These are phyloP conservation scores for Periglandula ipomoeae DNA, from an alignment of 2,329 filamentous ascomycete genomes.

Conservation along the genomic window DNA sequence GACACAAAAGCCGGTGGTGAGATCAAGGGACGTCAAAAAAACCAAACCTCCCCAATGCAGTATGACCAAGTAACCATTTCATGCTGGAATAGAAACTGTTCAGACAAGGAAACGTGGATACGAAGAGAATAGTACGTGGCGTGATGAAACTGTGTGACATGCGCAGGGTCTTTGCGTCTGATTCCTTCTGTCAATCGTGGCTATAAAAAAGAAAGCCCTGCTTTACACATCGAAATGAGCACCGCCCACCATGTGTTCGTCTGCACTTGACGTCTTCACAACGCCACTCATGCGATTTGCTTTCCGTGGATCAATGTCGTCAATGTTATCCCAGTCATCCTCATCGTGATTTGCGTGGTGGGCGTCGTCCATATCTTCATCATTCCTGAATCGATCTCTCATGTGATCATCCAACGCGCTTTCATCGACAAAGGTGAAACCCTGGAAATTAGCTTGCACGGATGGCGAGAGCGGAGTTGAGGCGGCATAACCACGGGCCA, in stretches of 20 bases:
- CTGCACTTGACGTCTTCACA: slow-evolving; percentile 45
- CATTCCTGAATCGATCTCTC: slow-evolving; percentile 37
- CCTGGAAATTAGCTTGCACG: slow-evolving; percentile 96
- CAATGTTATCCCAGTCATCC: slow-evolving; percentile 50
- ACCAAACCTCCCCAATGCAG: slow-evolving; percentile 4
- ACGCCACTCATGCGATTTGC: slow-evolving; percentile 57
- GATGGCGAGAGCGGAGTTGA: slow-evolving; percentile 90
- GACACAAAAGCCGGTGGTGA: not conserved
- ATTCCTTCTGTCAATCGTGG: not conserved
- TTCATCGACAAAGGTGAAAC: slow-evolving; percentile 98
- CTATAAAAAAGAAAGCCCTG: not conserved
- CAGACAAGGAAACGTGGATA: not conserved
- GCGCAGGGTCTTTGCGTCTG: not conserved
- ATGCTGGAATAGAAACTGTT: slow-evolving; percentile 4
- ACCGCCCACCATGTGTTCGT: slow-evolving; percentile 55
- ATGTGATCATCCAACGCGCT: slow-evolving; percentile 87
- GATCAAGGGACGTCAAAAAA: not conserved
- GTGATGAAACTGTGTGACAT: not conserved
- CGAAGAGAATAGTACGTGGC: not conserved
- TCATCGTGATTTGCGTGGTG: slow-evolving; percentile 32
- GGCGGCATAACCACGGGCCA: slow-evolving; percentile 77
- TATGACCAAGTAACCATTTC: slow-evolving; percentile 5
- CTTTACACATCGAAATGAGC: slow-evolving; percentile 55
- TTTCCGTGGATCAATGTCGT: slow-evolving; percentile 42
- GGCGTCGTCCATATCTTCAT: slow-evolving; percentile 54